Conservation (phyloP, 495 filamentous ascomycete species). For the Penicillium paradoxum region DNA sequence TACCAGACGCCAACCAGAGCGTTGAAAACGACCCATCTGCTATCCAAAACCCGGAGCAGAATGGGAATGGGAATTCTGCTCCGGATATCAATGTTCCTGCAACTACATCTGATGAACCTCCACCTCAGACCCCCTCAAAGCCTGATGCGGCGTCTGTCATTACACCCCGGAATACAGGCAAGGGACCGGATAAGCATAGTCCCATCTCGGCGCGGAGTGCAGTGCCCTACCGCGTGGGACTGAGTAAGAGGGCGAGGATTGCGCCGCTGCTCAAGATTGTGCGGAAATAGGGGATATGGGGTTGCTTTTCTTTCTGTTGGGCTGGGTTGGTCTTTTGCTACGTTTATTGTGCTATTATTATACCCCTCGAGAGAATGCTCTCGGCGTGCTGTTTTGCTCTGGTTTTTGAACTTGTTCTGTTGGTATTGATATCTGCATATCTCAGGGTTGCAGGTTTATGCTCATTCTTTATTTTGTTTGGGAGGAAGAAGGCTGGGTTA, state of each 20-base stretch:
- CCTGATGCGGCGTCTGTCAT: background rate
- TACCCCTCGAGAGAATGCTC: slow-evolving; percentile 17
- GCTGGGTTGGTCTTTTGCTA: background rate
- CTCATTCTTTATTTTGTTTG: background rate
- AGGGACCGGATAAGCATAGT: slow-evolving; percentile 39
- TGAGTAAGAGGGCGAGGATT: slow-evolving; percentile 62
- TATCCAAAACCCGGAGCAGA: background rate
- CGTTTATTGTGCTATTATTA: slow-evolving; percentile 16
- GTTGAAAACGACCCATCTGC: background rate
- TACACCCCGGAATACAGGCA: slow-evolving; percentile 12
- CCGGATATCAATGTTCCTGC: background rate
- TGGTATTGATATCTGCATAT: background rate
- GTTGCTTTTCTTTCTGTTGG: background rate
- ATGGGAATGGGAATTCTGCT: background rate
- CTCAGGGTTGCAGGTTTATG: background rate
- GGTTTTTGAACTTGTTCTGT: background rate
- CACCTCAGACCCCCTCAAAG: slow-evolving; percentile 22
- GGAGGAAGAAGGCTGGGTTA: background rate
- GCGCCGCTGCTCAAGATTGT: slow-evolving; percentile 61
- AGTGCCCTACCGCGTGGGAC: slow-evolving; percentile 59
- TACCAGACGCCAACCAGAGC: background rate
- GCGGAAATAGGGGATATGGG: slow-evolving; percentile 48
- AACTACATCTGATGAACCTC: background rate
- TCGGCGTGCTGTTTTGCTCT: slow-evolving; percentile 2
- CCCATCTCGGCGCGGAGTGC: slow-evolving; percentile 50